A percentile compares a stretch with the other conserved stretches of the same genome.
Evolutionary conservation across 2,329 filamentous ascomycete species (phyloP).

Genomic region (Phialophora macrospora): DNA sequence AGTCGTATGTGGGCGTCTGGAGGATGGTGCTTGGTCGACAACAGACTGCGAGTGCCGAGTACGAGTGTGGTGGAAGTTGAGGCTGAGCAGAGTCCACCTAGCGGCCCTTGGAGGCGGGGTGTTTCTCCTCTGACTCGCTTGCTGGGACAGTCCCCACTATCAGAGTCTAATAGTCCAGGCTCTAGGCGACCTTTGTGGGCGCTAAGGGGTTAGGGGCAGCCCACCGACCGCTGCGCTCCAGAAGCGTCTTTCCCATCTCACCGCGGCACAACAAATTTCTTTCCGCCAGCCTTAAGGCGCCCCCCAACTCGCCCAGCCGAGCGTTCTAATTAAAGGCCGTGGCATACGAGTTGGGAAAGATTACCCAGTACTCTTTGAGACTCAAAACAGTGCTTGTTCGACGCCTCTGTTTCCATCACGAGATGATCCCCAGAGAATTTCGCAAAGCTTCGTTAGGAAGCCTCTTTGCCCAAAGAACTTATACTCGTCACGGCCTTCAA

Average conservation of each 20-base stretch:
- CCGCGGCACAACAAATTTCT: neutral
- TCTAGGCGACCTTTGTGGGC: neutral
- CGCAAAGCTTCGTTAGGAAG: neutral
- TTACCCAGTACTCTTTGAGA: neutral
- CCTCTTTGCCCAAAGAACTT: neutral
- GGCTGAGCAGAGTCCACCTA: neutral
- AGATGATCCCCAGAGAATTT: neutral
- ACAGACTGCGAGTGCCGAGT: neutral
- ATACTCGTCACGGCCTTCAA: no score
- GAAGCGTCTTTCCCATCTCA: neutral
- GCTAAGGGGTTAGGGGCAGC: slow-evolving; percentile 1
- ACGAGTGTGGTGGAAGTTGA: neutral
- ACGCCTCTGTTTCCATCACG: neutral
- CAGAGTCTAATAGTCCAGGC: neutral
- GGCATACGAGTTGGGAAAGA: slow-evolving; percentile 3
- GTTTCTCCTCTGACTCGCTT: neutral
- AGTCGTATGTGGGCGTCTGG: neutral
- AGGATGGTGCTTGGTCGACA: neutral
- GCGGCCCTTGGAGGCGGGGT: neutral
- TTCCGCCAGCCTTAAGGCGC: neutral
- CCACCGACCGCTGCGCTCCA: neutral
- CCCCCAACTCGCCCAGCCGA: neutral
- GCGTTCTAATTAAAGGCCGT: slow-evolving; percentile 2
- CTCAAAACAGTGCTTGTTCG: neutral
- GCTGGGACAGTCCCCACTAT: neutral